These are phyloP conservation scores for Agaricus blazei DNA, from an alignment of 768 basidiomycete species.

Conservation along the genomic window DNA sequence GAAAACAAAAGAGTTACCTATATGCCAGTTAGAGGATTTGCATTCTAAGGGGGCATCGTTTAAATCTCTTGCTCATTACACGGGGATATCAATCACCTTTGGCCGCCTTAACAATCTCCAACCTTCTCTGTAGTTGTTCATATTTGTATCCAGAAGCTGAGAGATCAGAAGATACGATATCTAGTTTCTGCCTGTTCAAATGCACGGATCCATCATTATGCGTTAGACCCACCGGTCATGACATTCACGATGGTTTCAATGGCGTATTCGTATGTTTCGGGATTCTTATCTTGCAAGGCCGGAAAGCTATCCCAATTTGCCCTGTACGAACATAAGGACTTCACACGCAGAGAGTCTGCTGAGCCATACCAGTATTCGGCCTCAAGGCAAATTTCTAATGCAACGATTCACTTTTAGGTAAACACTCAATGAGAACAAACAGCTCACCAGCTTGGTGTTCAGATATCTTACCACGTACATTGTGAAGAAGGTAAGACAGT, in stretches of 20 bases:
- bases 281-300: background rate
- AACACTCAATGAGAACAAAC: too few species aligned
- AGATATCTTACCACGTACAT: background rate
- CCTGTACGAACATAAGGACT: background rate
- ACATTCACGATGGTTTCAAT: background rate
- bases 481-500: background rate
- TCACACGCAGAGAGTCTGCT: background rate
- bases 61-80: background rate
- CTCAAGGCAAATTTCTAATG: conserved; percentile 1
- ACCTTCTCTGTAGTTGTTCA: background rate
- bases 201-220: background rate
- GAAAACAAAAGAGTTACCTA: background rate
- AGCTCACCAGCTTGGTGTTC: background rate
- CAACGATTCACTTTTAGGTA: background rate
- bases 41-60: background rate
- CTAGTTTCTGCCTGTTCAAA: background rate
- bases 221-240: conserved; percentile 2
- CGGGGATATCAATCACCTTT: background rate
- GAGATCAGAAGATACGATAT: background rate
- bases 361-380: conserved; percentile 2
- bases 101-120: background rate
- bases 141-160: background rate
- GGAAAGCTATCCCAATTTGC: conserved; percentile 5
- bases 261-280: conserved; percentile 3
- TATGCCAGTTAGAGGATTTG: conserved; percentile 6